Base-by-base conservation (phyloP, 1,284 basidiomycete genomes). In the Trametes hirsuta region DNA sequence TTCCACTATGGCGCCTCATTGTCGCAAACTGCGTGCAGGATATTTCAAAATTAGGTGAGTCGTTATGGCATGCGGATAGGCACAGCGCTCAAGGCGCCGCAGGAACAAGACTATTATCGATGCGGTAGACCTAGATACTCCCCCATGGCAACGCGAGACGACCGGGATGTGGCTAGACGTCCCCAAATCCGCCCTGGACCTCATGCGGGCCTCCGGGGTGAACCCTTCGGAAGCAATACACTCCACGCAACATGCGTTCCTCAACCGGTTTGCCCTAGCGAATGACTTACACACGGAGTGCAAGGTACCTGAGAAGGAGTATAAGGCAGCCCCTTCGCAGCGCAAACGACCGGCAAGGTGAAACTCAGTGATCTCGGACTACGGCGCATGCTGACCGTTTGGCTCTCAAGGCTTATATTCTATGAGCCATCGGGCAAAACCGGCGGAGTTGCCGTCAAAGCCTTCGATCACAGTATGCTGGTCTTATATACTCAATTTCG, bases 161-260 rank as follows among this genome's bases (percentile, higher is more conserved):
- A 86, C 83, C 1, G 94, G 94, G 2, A 80, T 94, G 64, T 97
- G 95, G 95, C 79, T 97, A 25, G 93, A 97, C 69, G 79, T 96
- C 1, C 91, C 94, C 0, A 78, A 77, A 49, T 40, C 72, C 11
- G 77, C 79, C 47, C 74, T 88, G 53, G 76, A 74, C 37, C 76
- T 85, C 50, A 82, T 97, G 70, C 77, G 77, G 4, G 69, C 72
- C 21, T 86, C 88, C 63, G 77, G 77, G 6, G 83, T 94, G 58
- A 85, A 84, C 58, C 81, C 84, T 0, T 86, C 90, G 0, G 92
- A 87, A 59, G 91, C 90, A 0, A 94, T 96, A 52, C 94, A 96
- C 69, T 86, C 91, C 1, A 92, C 94, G 1, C 83, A 90, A 63
- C 95, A 97, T 70, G 93, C 93, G 0, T 81, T 95, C 64, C 75